These are phyloP conservation scores for Crithidia bombi DNA, from an alignment of 208 protist species.

Conservation along the genomic window DNA sequence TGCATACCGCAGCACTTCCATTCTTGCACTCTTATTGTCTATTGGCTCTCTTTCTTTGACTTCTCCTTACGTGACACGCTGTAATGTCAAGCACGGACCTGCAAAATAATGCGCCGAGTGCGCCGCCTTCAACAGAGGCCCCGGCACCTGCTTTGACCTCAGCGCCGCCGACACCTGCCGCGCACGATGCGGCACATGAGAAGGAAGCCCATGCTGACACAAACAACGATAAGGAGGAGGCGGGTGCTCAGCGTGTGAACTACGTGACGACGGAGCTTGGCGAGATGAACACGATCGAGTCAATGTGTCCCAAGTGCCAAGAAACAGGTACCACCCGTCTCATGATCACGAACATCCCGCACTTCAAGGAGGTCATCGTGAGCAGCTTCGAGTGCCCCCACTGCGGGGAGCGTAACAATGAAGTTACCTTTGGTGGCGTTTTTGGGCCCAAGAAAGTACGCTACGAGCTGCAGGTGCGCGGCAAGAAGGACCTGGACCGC, in stretches of 20 bases:
- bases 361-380: conserved; percentile 93
- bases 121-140: background rate
- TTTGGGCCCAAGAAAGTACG: conserved; percentile 85
- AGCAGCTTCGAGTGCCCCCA: conserved; percentile 92
- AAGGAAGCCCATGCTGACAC: background rate
- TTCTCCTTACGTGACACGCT: too few species aligned
- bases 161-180: background rate
- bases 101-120: background rate
- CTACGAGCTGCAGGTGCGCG: conserved; percentile 84
- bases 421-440: conserved; percentile 87
- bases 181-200: background rate
- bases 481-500: conserved; percentile 89
- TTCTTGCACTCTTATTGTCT: too few species aligned
- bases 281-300: conserved; percentile 90
- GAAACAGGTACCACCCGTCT: conserved; percentile 87
- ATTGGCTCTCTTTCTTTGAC: too few species aligned
- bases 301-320: conserved; percentile 87
- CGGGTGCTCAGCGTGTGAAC: conserved; percentile 30
- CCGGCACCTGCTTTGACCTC: background rate
- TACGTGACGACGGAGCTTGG: conserved; percentile 86
- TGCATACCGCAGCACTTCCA: too few species aligned
- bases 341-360: conserved; percentile 92
- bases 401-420: conserved; percentile 89
- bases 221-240: background rate
- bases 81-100: conserved; percentile 10